Conservation (phyloP, 2,329 filamentous ascomycete species). For the Emericellopsis atlantica region DNA sequence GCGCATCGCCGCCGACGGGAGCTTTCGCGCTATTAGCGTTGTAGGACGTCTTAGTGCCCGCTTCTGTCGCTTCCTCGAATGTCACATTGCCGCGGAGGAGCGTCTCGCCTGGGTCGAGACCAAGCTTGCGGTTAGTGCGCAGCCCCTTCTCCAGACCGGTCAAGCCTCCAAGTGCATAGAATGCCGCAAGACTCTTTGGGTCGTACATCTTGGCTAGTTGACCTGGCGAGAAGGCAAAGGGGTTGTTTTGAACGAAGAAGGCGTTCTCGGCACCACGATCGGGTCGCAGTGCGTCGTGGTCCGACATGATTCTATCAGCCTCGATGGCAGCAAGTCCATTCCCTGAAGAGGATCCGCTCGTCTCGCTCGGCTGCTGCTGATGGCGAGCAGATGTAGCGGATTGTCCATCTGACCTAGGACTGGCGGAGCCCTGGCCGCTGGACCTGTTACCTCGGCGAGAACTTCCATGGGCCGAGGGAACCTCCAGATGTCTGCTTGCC, state of each 20-base stretch:
- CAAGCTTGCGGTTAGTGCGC: conserved; percentile 56
- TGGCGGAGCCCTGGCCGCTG: too few relatives aligned
- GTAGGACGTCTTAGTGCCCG: conserved; percentile 18
- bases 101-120: conserved; percentile 66
- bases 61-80: conserved; percentile 55
- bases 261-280: conserved; percentile 66
- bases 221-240: conserved; percentile 75
- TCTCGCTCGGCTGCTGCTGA: too few relatives aligned
- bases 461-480: too few relatives aligned
- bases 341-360: too few relatives aligned
- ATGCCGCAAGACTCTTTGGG: conserved; percentile 75
- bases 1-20: conserved; percentile 7
- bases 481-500: too few relatives aligned
- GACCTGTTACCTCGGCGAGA: too few relatives aligned
- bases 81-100: conserved; percentile 50
- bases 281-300: conserved; percentile 58
- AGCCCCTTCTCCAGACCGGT: conserved; percentile 69
- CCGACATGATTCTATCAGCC: conserved; percentile 46
- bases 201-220: conserved; percentile 81
- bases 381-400: too few relatives aligned
- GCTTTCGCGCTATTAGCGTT: conserved; percentile 15
- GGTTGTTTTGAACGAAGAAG: conserved; percentile 65
- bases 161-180: conserved; percentile 68
- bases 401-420: too few relatives aligned
- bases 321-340: conserved; percentile 12